Base-by-base conservation (phyloP, 148 eudicot species). In the Polygonum maritimum region DNA sequence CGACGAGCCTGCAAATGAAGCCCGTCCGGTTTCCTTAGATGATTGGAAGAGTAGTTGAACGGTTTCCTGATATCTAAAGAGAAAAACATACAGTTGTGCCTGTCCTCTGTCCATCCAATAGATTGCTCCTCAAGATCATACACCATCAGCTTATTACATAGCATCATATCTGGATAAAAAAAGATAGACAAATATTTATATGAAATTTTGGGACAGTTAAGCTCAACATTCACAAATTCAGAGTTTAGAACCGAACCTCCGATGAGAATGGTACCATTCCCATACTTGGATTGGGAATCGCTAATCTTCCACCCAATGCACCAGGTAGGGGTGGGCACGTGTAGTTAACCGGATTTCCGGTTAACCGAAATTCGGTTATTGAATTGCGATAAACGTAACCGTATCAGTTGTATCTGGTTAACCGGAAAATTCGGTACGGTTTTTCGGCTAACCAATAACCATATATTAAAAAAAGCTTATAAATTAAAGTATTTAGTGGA, bases 161-260 rank as follows among this genome's bases (percentile, higher is more conserved):
- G 92, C 71, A 92, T 92, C 78, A 92, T 78, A 87, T 95, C 98
- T 95, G 96, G 81, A 76, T 60, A 26, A 26, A 26, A 76, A 80
- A 80, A 36, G 67, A 35, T 51, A 15, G 36, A 26, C 41, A 48
- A 11, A 2, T 11, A 18, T 44, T 26, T 72, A 10, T 26, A 45
- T 72, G 31, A 14, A 44, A 48, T 19, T 19, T 72, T 48, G 49
- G 35, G 31, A 63, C 9, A 3, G 33, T 22, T 22, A 26, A 5
- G 7, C 15, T 44, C 26, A 69, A 4, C 2, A 13, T 41, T 11
- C 39, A 26, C 31, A 26, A 26, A 26, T 26, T 65, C 47, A 38
- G 71, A 67, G 16, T 18, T 38, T 63, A 63, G 45, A 67, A 38
- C 19, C 44, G 71, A 67, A 89, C 92, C 92, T 87, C 92, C 92